Evolutionary conservation across 306 rosid species (phyloP).

Genomic region (Casuarina glauca): DNA sequence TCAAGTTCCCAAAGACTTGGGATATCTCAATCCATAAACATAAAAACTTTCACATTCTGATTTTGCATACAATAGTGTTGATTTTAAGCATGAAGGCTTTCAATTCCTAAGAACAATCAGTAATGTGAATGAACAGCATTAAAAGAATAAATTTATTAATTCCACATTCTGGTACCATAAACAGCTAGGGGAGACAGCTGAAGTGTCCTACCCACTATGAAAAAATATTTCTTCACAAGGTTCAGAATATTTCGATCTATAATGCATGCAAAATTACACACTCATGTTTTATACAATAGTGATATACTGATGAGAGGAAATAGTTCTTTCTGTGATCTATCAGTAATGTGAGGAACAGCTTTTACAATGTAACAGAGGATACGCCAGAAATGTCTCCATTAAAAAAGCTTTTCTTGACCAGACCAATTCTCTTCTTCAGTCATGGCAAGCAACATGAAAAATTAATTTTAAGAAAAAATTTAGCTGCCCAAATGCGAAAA

Average conservation of each 20-base stretch:
- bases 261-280: neutral
- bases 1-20: neutral
- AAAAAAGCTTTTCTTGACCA: neutral
- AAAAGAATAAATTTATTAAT: neutral
- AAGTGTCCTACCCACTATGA: too few relatives aligned
- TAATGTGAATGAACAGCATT: conserved; percentile 1
- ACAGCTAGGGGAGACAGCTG: too few relatives aligned
- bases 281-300: neutral
- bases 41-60: neutral
- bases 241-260: neutral
- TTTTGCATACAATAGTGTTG: neutral
- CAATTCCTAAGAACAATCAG: neutral
- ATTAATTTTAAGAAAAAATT: neutral
- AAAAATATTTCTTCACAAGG: too few relatives aligned
- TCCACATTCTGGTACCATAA: neutral
- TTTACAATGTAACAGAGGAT: neutral
- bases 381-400: neutral
- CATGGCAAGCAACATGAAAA: neutral
- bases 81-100: neutral
- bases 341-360: neutral
- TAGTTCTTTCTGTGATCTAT: neutral
- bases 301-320: neutral
- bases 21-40: neutral
- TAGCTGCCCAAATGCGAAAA: neutral
- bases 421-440: neutral